These are phyloP conservation scores for Silene uniflora DNA, from an alignment of 148 eudicot species.

Conservation along the genomic window DNA sequence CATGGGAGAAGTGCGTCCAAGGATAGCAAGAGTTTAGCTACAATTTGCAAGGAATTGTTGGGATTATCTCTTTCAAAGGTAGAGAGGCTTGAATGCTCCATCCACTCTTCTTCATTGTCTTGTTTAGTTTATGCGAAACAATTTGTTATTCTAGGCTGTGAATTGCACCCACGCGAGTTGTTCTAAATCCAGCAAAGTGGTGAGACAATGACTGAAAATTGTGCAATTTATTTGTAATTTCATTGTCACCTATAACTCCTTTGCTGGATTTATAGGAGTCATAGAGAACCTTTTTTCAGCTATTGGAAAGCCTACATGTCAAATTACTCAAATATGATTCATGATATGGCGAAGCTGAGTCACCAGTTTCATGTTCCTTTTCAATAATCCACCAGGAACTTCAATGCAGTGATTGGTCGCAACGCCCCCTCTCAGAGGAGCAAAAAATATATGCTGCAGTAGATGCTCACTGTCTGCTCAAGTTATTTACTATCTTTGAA, in stretches of 20 bases:
- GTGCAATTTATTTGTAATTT: too few species aligned
- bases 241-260: too few species aligned
- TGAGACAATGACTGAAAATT: too few species aligned
- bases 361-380: not conserved
- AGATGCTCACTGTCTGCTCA: slow-evolving; percentile 86
- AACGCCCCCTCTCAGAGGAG: slow-evolving; percentile 84
- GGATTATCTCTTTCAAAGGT: slow-evolving; percentile 86
- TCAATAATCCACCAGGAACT: slow-evolving; percentile 55
- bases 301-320: not conserved
- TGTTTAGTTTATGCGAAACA: not conserved
- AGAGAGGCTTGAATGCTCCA: not conserved
- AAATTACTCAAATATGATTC: not conserved
- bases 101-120: not conserved
- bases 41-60: slow-evolving; percentile 71
- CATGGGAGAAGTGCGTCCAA: slow-evolving; percentile 50
- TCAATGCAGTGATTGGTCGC: slow-evolving; percentile 99
- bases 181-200: too few species aligned
- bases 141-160: not conserved
- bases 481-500: slow-evolving; percentile 67
- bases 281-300: not conserved
- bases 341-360: not conserved
- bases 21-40: slow-evolving; percentile 80
- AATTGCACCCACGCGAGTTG: too few species aligned
- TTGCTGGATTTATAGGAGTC: too few species aligned
- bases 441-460: slow-evolving; percentile 86